Base-by-base conservation (phyloP, 805 yeast species). In the Cyberlindnera subsufficiens region DNA sequence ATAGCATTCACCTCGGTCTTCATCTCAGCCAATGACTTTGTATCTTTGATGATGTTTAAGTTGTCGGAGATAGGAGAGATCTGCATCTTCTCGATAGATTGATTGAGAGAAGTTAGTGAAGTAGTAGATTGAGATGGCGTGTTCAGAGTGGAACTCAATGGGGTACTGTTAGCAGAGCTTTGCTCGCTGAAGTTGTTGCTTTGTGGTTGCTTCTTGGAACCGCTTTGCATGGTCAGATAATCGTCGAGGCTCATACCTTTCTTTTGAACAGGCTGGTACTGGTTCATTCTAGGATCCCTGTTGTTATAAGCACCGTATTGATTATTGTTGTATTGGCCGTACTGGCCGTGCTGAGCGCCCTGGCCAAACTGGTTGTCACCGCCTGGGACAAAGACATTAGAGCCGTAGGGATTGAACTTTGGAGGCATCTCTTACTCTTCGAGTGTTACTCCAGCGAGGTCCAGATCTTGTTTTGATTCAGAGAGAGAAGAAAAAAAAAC, bases 71-170 rank as follows among this genome's bases (percentile, higher is more conserved):
- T 68, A 18, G 96, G 96, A 9, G 85, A 67, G 33, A 78, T 55
- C 16, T 74, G 75, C 41, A 86, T 65, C 50, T 82, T 82, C 42
- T 74, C 74, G 59, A 89, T 70, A 4, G 93, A 86, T 32, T 82
- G 75, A 52, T 78, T 77, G 46, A 89, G 69, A 6, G 90, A 82
- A 11, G 87, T 67, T 53, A 90, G 69, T 3, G 96, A 84, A 4
- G 86, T 72, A 9, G 89, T 76, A 6, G 91, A 80, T n/a, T 77
- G 71, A 20, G 66, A 60, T 40, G 74, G 73, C 6, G 73, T 64
- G 39, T 42, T 53, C 18, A 54, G 31, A n/a, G 41, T 50, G n/a
- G 55, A 49, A 37, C 47, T 42, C 16, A 50, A 43, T 25, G 62
- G 62, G 4, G 62, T 54, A 16, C 55, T 44, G 25, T 40, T 51